phyloP scores from a whole-genome alignment of 768 basidiomycete species.

The Podaxis sp. region DNA sequence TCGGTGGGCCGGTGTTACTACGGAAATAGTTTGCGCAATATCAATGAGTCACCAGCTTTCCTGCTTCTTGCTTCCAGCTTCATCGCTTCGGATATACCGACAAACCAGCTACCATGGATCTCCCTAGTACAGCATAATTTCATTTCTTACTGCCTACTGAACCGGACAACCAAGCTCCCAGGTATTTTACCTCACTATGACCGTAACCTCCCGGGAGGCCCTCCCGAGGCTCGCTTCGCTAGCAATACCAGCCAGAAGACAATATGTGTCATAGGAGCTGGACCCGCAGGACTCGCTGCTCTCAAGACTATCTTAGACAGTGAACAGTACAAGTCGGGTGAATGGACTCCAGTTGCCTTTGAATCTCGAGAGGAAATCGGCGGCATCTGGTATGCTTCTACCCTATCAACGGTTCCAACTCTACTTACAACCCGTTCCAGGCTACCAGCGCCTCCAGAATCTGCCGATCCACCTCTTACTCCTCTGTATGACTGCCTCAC shows the following conservation, averaged over 20 bases:
- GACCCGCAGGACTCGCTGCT: conserved; percentile 70
- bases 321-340: conserved; percentile 50
- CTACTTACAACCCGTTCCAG: conserved; percentile 27
- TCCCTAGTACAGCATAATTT: conserved; percentile 7
- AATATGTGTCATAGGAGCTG: conserved; percentile 76
- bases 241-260: conserved; percentile 20
- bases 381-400: conserved; percentile 66
- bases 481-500: conserved; percentile 79
- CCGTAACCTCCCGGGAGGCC: neutral
- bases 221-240: neutral
- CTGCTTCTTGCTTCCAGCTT: neutral
- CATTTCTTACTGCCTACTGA: neutral
- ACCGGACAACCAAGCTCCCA: conserved; percentile 1
- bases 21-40: too few species aligned
- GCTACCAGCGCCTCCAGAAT: conserved; percentile 49
- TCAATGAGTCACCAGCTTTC: too few species aligned
- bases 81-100: neutral
- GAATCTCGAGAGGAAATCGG: conserved; percentile 69
- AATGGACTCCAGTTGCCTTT: conserved; percentile 65
- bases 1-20: too few species aligned
- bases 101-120: neutral
- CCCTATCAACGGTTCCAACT: neutral
- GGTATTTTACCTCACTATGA: neutral
- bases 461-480: conserved; percentile 57
- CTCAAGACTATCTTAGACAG: conserved; percentile 66